Evolutionary conservation across 1,139 yeast genomes (phyloP), one percentile per base, ranked within the genome.

Genomic region (Geotrichum cucujoidarum): DNA sequence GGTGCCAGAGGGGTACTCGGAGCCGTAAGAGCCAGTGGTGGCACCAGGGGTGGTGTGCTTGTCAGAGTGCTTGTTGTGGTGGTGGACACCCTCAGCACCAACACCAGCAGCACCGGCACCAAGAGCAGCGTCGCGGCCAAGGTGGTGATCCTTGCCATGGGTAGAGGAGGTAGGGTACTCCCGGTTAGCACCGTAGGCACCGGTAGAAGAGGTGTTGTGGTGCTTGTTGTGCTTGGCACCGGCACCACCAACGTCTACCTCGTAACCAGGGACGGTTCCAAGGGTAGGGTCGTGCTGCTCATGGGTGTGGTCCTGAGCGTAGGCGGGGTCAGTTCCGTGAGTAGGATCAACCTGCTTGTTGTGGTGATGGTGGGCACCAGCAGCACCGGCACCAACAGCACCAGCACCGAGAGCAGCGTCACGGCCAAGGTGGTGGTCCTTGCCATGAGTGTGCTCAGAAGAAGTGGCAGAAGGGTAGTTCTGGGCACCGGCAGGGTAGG

Each of bases 321-420:
- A 24, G 16, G 36, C 37, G 29, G 46, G 21, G 7, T 40, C 43
- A 31, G 43, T 33, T 22, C 24, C 18, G n/a, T 30, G 36, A 20
- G 42, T 27, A n/a, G 24, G 8, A 27, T 29, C 17, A n/a, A 20
- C 24, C 10, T 43, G 11, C 27, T 20, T 24, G n/a, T 31, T 24
- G 21, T 34, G 32, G 20, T 25, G 29, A 29, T 24, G 31, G 41
- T 27, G 22, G 27, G 42, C 24, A 17, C 32, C 42, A 35, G 38
- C 48, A 18, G 17, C 43, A 31, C 46, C 50, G 18, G 48, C 42
- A 34, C 49, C 54, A 32, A 47, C 36, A 25, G 39, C 49, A 32
- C 45, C 48, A 18, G 18, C 36, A 4, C 38, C 41, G 21, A 31
- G 24, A 24, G 42, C 42, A 6, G 21, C 20, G 40, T 42, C 51